Evolutionary conservation across 441 rosid species (phyloP).

Genomic region (Caryocar brasiliense): DNA sequence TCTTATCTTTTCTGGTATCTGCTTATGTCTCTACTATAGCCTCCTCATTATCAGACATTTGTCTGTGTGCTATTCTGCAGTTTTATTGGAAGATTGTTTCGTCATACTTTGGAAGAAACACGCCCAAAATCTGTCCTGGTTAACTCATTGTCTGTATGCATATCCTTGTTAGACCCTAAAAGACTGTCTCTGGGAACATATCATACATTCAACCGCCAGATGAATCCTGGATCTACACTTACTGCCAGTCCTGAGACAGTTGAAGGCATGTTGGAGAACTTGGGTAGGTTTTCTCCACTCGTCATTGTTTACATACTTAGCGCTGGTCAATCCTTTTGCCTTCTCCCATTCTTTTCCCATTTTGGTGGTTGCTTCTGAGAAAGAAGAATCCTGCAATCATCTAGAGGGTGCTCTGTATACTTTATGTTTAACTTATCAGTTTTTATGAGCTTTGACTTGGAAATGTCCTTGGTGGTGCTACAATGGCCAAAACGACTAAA

Average conservation of each 20-base stretch:
- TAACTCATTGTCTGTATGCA: conserved; percentile 77
- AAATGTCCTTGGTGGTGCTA: no score
- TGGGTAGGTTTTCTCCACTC: conserved; percentile 41
- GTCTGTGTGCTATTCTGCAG: conserved; percentile 24
- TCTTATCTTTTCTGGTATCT: not conserved
- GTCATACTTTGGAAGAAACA: conserved; percentile 75
- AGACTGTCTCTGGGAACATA: conserved; percentile 60
- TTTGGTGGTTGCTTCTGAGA: no score
- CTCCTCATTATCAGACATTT: conserved; percentile 7
- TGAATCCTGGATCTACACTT: conserved; percentile 44
- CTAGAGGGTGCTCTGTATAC: no score
- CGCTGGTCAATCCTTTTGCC: not conserved
- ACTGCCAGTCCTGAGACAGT: conserved; percentile 65
- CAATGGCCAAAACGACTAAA: no score
- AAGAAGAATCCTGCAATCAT: no score
- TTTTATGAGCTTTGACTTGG: no score
- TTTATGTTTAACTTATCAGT: no score
- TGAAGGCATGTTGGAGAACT: conserved; percentile 78
- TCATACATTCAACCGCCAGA: conserved; percentile 55
- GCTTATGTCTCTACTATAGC: not conserved
- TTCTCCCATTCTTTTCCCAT: no score
- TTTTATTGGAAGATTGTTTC: conserved; percentile 68
- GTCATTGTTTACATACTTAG: not conserved
- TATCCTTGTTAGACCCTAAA: conserved; percentile 85
- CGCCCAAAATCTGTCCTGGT: conserved; percentile 88